phyloP scores from a whole-genome alignment of 2,329 filamentous ascomycete species.

The Hymenoscyphus occultus region DNA sequence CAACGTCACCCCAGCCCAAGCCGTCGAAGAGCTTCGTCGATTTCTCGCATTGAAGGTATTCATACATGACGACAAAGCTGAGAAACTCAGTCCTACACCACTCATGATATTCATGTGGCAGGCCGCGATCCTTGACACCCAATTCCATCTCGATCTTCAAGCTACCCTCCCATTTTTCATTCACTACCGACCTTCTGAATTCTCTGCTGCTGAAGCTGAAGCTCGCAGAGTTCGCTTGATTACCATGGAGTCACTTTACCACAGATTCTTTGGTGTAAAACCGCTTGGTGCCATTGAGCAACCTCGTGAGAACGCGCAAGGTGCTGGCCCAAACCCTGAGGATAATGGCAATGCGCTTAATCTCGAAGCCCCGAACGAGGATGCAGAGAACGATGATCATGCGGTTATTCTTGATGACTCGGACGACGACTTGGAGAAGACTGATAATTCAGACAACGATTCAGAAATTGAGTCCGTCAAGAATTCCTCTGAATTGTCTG shows the following conservation, averaged over 20 bases:
- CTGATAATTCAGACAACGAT: too few species aligned
- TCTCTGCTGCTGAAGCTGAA: background rate
- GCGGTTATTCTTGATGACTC: too few species aligned
- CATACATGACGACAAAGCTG: background rate
- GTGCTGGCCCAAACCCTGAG: background rate
- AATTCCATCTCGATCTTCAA: background rate
- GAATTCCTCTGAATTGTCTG: too few species aligned
- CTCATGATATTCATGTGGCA: background rate
- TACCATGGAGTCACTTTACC: background rate
- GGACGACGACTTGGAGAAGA: too few species aligned
- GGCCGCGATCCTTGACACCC: background rate
- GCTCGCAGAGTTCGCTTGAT: background rate
- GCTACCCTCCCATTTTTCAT: background rate
- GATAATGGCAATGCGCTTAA: too few species aligned
- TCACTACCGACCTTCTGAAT: background rate
- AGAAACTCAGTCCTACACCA: background rate
- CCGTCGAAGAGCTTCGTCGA: constrained; percentile 4
- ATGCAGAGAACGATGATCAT: too few species aligned
- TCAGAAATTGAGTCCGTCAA: too few species aligned
- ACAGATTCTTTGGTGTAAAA: background rate
- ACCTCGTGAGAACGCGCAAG: background rate
- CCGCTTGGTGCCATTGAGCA: background rate
- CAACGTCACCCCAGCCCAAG: background rate
- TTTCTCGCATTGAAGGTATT: constrained; percentile 5
- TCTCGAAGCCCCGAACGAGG: too few species aligned